Evolutionary conservation across 164 flowering plant species (phyloP).

Genomic region (Dillenia turbinata): DNA sequence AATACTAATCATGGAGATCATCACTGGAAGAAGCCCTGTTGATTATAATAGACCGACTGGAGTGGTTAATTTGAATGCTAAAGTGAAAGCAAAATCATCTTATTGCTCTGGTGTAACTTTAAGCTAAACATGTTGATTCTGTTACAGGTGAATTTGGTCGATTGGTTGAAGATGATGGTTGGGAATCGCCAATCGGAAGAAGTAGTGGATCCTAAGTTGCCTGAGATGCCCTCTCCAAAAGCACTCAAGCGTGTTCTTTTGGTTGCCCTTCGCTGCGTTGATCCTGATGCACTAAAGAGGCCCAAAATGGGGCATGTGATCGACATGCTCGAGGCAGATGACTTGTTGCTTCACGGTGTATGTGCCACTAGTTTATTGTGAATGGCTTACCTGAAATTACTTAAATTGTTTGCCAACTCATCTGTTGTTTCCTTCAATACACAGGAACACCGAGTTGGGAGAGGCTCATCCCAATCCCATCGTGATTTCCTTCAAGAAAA

Average conservation of each 20-base stretch:
- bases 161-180: slow-evolving; percentile 87
- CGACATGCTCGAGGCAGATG: slow-evolving; percentile 96
- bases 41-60: slow-evolving; percentile 76
- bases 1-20: slow-evolving; percentile 90
- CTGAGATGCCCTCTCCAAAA: slow-evolving; percentile 74
- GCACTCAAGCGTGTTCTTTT: slow-evolving; percentile 74
- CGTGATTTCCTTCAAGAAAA: slow-evolving; percentile 23
- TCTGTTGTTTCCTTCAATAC: slow-evolving; percentile 1
- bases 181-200: slow-evolving; percentile 69
- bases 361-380: slow-evolving; percentile 10
- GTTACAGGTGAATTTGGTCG: slow-evolving; percentile 80
- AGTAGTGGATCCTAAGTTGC: slow-evolving; percentile 87
- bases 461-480: slow-evolving; percentile 31
- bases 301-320: slow-evolving; percentile 97
- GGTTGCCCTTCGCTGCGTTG: slow-evolving; percentile 87
- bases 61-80: slow-evolving; percentile 41
- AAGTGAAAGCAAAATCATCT: too few species aligned
- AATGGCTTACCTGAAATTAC: background rate
- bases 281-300: slow-evolving; percentile 93
- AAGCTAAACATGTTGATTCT: background rate
- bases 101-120: background rate
- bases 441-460: slow-evolving; percentile 44
- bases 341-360: slow-evolving; percentile 68
- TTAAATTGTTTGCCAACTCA: slow-evolving; percentile 2
- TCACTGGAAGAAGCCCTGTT: slow-evolving; percentile 85